phyloP scores from a whole-genome alignment of 2,329 filamentous ascomycete species.

The Paracoccidioides lutzii region DNA sequence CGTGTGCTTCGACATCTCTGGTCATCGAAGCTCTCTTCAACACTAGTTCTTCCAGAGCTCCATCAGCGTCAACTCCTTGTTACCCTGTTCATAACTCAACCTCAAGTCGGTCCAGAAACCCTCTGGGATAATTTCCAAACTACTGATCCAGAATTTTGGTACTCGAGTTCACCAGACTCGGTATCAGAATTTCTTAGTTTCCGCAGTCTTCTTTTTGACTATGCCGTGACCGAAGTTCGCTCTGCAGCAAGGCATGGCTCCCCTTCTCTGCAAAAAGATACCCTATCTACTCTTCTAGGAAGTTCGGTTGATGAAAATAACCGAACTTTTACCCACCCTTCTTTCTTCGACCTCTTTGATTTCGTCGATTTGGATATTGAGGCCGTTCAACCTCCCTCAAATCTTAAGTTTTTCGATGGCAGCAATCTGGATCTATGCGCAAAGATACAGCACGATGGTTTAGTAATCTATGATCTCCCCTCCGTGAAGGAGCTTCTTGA shows the following conservation, averaged over 20 bases:
- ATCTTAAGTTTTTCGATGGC: conserved; percentile 48
- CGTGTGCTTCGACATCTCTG: conserved; percentile 70
- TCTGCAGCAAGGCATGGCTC: conserved; percentile 58
- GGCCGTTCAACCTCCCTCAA: conserved; percentile 36
- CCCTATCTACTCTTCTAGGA: conserved; percentile 60
- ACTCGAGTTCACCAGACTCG: conserved; percentile 52
- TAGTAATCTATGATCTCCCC: conserved; percentile 51
- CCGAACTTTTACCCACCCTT: conserved; percentile 54
- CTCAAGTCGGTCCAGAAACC: conserved; percentile 54
- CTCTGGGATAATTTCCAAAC: conserved; percentile 61
- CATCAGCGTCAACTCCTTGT: conserved; percentile 70
- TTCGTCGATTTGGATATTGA: conserved; percentile 58
- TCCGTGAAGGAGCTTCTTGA: conserved; percentile 60
- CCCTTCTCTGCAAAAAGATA: conserved; percentile 55
- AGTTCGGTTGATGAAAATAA: conserved; percentile 52
- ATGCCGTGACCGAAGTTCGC: conserved; percentile 73
- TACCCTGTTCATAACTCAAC: conserved; percentile 57
- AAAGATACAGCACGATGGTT: conserved; percentile 44
- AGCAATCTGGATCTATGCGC: conserved; percentile 56
- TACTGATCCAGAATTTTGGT: conserved; percentile 52
- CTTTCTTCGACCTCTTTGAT: conserved; percentile 86
- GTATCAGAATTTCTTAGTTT: conserved; percentile 66
- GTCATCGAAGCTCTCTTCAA: conserved; percentile 65
- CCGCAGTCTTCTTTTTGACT: conserved; percentile 68
- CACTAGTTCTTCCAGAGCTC: conserved; percentile 64